phyloP scores from a whole-genome alignment of 331 rosid species.

The Malus hybrid region DNA sequence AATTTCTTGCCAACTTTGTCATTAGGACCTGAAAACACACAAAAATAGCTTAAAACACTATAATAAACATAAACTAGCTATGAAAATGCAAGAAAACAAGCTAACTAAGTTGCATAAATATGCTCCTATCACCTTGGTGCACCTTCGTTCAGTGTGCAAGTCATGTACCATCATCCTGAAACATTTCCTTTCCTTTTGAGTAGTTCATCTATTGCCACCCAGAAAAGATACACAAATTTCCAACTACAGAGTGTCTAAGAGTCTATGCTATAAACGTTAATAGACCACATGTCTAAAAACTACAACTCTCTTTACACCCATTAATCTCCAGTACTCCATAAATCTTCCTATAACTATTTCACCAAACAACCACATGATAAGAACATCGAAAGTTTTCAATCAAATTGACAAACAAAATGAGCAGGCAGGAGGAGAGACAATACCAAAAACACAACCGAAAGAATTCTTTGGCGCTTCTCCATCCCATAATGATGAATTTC shows the following conservation, averaged over 20 bases:
- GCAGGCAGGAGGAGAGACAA: not conserved
- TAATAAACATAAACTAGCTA: too few relatives aligned
- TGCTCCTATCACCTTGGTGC: too few relatives aligned
- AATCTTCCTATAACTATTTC: not conserved
- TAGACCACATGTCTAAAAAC: not conserved
- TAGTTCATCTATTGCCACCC: not conserved
- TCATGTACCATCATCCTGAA: too few relatives aligned
- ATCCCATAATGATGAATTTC: conserved; percentile 32
- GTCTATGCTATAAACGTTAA: not conserved
- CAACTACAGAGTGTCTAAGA: not conserved
- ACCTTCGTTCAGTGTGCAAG: too few relatives aligned
- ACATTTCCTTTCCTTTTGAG: too few relatives aligned
- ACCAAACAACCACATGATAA: too few relatives aligned
- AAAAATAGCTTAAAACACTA: too few relatives aligned
- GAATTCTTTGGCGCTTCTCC: conserved; percentile 61
- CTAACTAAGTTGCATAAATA: too few relatives aligned
- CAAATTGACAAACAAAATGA: not conserved
- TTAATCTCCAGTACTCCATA: not conserved
- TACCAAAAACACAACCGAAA: conserved; percentile 78
- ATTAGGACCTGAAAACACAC: too few relatives aligned
- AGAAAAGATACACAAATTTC: not conserved
- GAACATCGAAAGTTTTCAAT: not conserved
- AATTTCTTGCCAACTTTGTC: too few relatives aligned
- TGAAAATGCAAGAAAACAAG: too few relatives aligned
- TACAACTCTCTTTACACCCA: not conserved